Base-by-base conservation (phyloP, 257 asterid genomes). In the Capsicum pubescens region DNA sequence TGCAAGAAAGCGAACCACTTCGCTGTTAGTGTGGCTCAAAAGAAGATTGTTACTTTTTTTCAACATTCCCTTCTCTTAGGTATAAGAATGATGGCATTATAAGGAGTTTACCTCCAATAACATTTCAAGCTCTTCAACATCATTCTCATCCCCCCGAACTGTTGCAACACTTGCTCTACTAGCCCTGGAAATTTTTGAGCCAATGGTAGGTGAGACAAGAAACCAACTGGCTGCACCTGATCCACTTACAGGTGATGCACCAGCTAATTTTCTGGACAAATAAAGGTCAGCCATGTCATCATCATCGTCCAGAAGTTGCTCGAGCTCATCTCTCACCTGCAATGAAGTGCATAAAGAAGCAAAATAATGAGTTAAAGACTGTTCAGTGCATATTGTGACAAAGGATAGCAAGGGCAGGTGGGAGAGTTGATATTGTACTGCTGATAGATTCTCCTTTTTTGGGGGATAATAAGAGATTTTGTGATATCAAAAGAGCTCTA, bases 201-300 rank as follows among this genome's bases (percentile, higher is more conserved):
- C 98, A 44, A 92, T 88, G 66, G 98, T 91, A 13, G 99, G 99
- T 6, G 99, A 93, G 17, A 92, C 91, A 60, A 88, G 88, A 91
- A 88, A 89, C 94, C 93, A 95, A 83, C 91, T 87, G 54, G 91
- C 94, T 58, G 92, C 98, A 84, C 94, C 98, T 12, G 98, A 93
- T 78, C 89, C 96, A 87, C 98, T 95, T 80, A 90, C 87, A 64
- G 98, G 98, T 50, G 98, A 91, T 82, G 92, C 86, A 67, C 95
- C 90, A 8, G 90, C 93, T 79, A 90, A 82, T 88, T 96, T 96
- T 84, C 99, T 90, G 5, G 99, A 91, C 88, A 96, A 89, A 90
- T 96, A 96, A 70, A 96, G 97, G 87, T 96, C 98, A 0, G 98
- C 97, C 99, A 96, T 96, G 74, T 96, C 99, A 84, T 94, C 99